Evolutionary conservation across 306 rosid species (phyloP).

Genomic region (Rosa rugosa): DNA sequence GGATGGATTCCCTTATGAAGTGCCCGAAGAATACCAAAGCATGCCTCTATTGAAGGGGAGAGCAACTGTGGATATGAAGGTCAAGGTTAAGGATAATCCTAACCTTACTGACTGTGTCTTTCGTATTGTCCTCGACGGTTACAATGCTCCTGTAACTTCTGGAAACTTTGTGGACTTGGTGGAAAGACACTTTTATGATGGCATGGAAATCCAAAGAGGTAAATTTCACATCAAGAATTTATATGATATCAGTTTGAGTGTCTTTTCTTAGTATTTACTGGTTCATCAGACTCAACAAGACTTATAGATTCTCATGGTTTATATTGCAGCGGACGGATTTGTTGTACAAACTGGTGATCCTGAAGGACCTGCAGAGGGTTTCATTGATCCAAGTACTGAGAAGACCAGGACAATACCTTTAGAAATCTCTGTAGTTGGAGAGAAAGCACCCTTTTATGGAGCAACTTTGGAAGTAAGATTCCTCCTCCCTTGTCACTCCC

Average conservation of each 20-base stretch:
- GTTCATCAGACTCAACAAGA: conserved; percentile 1
- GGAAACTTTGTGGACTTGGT: conserved; percentile 95
- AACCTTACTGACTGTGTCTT: conserved; percentile 74
- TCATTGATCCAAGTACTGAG: conserved; percentile 94
- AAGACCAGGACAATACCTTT: conserved; percentile 80
- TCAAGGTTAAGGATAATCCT: conserved; percentile 95
- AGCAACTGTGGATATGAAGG: conserved; percentile 98
- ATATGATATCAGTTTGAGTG: not conserved
- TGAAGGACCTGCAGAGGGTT: conserved; percentile 99
- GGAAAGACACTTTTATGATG: conserved; percentile 86
- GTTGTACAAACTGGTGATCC: conserved; percentile 99
- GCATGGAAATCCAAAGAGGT: conserved; percentile 99
- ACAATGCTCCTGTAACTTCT: conserved; percentile 91
- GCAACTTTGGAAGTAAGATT: conserved; percentile 84
- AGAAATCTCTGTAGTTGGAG: conserved; percentile 73
- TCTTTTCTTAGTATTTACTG: not conserved
- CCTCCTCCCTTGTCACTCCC: conserved; percentile 2
- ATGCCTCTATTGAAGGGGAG: conserved; percentile 93
- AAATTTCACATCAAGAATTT: conserved; percentile 20
- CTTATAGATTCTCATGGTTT: conserved; percentile 21
- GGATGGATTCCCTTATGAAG: conserved; percentile 87
- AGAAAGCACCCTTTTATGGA: conserved; percentile 86
- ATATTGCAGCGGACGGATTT: conserved; percentile 81
- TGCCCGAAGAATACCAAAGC: conserved; percentile 78
- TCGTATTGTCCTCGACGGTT: conserved; percentile 92